Base-by-base conservation (phyloP, 2,329 filamentous ascomycete genomes). In the Sporothrix luriei region DNA sequence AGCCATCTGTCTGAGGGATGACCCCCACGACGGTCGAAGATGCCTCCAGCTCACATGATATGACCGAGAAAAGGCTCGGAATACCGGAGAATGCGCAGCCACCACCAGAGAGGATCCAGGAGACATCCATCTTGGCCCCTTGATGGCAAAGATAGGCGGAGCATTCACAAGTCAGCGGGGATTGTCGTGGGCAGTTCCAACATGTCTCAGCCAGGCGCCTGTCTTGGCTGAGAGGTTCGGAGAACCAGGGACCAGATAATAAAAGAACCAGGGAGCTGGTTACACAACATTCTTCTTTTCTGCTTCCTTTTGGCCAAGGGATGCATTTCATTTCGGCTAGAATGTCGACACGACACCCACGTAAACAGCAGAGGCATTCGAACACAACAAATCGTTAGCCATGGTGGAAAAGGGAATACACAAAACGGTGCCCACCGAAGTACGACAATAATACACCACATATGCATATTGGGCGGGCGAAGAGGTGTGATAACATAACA, bases 241-340 rank as follows among this genome's bases (percentile, higher is more conserved):
- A 43, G 40, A 13, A 43, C 40, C 40, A 43, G 40, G 14, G 9
- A 43, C 14, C 2, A 57, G 54, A n/a, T n/a, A n/a, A n/a, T n/a
- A n/a, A n/a, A n/a, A 4, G 4, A 55, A 38, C n/a, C 49, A 24
- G 21, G 24, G 55, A 38, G 6, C 13, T 24, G n/a, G 62, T 51
- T 51, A 65, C 46, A 65, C 62, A 51, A 3, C 40, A 64, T 64
- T 64, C n/a, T 61, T 61, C 24, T 64, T 43, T 19, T 64, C 40
- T 33, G 13, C 16, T 64, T 46, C 6, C 26, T 21, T 21, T n/a
- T 33, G 9, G 3, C 46, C 55, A 29, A 66, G 64, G 51, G 51
- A 55, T 19, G 21, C 38, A 2, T 49, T 16, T 66, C 49, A 66
- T 66, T 14, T 46, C 65, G 38, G 51, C 43, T 55, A 16, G 51